Conservation (phyloP, 1,139 yeast genomes). For the Geotrichum restrictum region DNA sequence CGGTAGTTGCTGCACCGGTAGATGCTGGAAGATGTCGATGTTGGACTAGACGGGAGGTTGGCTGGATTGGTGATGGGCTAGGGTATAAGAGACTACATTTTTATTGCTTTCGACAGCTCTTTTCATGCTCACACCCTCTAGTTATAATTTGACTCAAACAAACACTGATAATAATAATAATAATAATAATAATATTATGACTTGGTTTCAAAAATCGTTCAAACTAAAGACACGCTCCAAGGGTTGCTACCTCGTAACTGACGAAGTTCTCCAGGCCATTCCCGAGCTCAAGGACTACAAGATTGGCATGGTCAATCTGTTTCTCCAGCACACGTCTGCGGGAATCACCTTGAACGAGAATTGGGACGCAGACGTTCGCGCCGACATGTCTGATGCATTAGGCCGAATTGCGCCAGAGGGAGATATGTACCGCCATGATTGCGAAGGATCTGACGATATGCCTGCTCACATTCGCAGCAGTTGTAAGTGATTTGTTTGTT, state of each 20-base stretch:
- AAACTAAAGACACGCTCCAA: conserved; percentile 55
- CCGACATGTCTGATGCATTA: conserved; percentile 60
- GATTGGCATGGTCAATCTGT: conserved; percentile 61
- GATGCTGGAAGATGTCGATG: not conserved
- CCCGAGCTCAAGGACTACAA: conserved; percentile 60
- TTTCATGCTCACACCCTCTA: too few species aligned
- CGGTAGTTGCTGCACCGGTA: too few species aligned
- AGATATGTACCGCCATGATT: conserved; percentile 56
- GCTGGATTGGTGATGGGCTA: too few species aligned
- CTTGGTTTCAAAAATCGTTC: conserved; percentile 48
- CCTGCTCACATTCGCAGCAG: conserved; percentile 72
- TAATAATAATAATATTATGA: too few species aligned
- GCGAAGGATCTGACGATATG: conserved; percentile 79
- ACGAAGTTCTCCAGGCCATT: conserved; percentile 52
- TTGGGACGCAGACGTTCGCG: conserved; percentile 73
- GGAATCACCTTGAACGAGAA: conserved; percentile 74
- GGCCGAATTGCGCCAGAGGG: conserved; percentile 71
- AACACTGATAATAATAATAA: too few species aligned
- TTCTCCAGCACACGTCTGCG: conserved; percentile 75
- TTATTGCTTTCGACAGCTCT: not conserved
- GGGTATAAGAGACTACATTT: not conserved
- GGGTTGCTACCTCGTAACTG: conserved; percentile 69
- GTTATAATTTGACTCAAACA: too few species aligned
- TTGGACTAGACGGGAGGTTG: too few species aligned
- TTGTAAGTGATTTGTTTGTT: conserved; percentile 25